Conservation (phyloP, 2,329 filamentous ascomycete species). For the Aspergillus costaricaensis region DNA sequence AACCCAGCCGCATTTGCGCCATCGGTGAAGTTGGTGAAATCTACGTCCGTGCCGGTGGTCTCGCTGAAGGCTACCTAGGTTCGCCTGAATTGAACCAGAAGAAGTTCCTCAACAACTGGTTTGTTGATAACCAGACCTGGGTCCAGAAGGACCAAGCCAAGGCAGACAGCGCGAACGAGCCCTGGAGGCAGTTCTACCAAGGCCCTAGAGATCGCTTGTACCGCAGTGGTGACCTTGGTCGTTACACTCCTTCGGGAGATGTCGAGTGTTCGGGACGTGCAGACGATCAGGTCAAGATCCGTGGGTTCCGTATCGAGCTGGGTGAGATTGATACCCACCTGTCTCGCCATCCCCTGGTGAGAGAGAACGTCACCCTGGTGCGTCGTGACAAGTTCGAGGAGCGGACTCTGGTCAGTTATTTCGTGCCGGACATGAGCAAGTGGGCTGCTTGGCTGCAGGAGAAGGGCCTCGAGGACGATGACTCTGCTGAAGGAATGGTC, state of each 20-base stretch:
- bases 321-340: slow-evolving; percentile 88
- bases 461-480: slow-evolving; percentile 55
- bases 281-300: slow-evolving; percentile 92
- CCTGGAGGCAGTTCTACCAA: slow-evolving; percentile 76
- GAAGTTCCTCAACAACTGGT: slow-evolving; percentile 87
- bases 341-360: slow-evolving; percentile 70
- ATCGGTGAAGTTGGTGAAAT: slow-evolving; percentile 85
- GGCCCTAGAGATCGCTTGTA: slow-evolving; percentile 86
- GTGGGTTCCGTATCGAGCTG: slow-evolving; percentile 93
- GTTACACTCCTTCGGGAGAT: slow-evolving; percentile 69
- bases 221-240: slow-evolving; percentile 80
- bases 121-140: slow-evolving; percentile 73
- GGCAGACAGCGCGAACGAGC: slow-evolving; percentile 57
- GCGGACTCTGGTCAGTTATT: slow-evolving; percentile 81
- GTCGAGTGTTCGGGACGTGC: slow-evolving; percentile 77
- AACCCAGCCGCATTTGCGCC: slow-evolving; percentile 69
- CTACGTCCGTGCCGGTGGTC: slow-evolving; percentile 75
- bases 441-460: slow-evolving; percentile 70
- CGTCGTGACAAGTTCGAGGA: slow-evolving; percentile 84
- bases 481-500: slow-evolving; percentile 54
- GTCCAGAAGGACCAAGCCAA: slow-evolving; percentile 61
- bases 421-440: slow-evolving; percentile 76
- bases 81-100: slow-evolving; percentile 62
- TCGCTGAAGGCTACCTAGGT: slow-evolving; percentile 79
- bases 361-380: slow-evolving; percentile 84